These are phyloP conservation scores for Chaetomiaceae sp. DNA, from an alignment of 2,329 filamentous ascomycete genomes.

Conservation along the genomic window DNA sequence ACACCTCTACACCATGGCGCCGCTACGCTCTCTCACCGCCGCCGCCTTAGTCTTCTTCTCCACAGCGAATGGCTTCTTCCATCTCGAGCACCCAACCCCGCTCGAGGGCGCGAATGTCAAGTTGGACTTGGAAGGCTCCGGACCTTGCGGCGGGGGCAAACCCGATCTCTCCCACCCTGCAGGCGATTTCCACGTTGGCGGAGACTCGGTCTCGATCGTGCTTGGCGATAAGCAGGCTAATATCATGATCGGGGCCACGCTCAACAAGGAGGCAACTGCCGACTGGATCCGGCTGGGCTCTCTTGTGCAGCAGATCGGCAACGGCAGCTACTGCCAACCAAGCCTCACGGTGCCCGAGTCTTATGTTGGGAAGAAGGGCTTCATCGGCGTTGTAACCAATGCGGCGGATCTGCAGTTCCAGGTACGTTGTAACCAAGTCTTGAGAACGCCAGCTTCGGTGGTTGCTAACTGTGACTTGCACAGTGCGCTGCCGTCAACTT, in stretches of 20 bases:
- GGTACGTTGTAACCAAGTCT: neutral
- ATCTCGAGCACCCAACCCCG: neutral
- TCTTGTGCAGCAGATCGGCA: neutral
- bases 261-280: neutral
- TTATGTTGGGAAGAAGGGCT: neutral
- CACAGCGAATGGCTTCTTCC: neutral
- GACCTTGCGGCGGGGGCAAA: neutral
- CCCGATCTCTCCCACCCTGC: neutral
- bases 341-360: neutral
- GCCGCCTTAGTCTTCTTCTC: neutral
- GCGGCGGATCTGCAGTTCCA: neutral
- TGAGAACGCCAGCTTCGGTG: neutral
- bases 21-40: neutral
- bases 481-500: neutral
- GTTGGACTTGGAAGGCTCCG: neutral
- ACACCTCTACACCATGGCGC: neutral
- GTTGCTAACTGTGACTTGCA: neutral
- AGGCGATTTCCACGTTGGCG: neutral
- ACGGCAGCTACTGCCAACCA: neutral
- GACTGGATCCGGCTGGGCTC: neutral
- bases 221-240: neutral
- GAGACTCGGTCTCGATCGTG: neutral
- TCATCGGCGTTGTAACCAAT: neutral
- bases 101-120: neutral
- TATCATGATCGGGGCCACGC: neutral